These are phyloP conservation scores for Tausonia pullulans DNA, from an alignment of 1,284 basidiomycete species.

Conservation along the genomic window DNA sequence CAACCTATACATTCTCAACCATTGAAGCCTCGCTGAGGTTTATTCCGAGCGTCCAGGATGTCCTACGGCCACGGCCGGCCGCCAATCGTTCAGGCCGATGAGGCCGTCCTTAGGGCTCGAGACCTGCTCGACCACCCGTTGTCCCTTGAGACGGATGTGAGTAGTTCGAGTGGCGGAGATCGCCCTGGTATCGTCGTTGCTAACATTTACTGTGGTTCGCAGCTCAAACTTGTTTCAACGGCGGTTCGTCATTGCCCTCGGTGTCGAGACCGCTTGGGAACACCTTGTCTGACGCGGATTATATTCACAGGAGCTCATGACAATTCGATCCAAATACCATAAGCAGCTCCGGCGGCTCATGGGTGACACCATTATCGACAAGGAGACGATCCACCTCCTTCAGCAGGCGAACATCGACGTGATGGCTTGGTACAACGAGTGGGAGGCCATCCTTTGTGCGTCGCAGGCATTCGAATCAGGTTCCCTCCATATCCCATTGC, in stretches of 20 bases:
- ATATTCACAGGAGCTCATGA: slow-evolving; percentile 27
- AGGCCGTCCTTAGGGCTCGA: slow-evolving; percentile 70
- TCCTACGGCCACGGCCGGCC: slow-evolving; percentile 45
- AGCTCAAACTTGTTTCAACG: slow-evolving; percentile 80
- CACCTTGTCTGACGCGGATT: too few relatives aligned
- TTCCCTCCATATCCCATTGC: too few relatives aligned
- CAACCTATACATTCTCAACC: too few relatives aligned
- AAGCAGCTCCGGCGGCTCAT: background rate
- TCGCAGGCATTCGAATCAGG: background rate
- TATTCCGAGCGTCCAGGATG: too few relatives aligned
- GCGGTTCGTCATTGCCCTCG: slow-evolving; percentile 32
- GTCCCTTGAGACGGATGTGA: slow-evolving; percentile 66
- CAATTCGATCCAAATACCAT: slow-evolving; percentile 7
- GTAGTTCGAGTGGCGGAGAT: too few relatives aligned
- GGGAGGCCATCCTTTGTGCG: slow-evolving; percentile 31
- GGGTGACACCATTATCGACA: background rate
- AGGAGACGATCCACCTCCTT: slow-evolving; percentile 27
- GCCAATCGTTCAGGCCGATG: slow-evolving; percentile 79
- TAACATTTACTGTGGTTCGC: too few relatives aligned
- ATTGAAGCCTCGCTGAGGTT: too few relatives aligned
- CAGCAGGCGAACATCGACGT: slow-evolving; percentile 35
- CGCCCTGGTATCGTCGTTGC: too few relatives aligned
- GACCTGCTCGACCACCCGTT: slow-evolving; percentile 71
- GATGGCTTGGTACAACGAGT: slow-evolving; percentile 34
- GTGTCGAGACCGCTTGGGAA: too few relatives aligned